Percentiles rank a stretch among this genome's conserved stretches.
These are phyloP conservation scores for Leishmania braziliensis DNA, from an alignment of 208 protist genomes.

Conservation along the genomic window DNA sequence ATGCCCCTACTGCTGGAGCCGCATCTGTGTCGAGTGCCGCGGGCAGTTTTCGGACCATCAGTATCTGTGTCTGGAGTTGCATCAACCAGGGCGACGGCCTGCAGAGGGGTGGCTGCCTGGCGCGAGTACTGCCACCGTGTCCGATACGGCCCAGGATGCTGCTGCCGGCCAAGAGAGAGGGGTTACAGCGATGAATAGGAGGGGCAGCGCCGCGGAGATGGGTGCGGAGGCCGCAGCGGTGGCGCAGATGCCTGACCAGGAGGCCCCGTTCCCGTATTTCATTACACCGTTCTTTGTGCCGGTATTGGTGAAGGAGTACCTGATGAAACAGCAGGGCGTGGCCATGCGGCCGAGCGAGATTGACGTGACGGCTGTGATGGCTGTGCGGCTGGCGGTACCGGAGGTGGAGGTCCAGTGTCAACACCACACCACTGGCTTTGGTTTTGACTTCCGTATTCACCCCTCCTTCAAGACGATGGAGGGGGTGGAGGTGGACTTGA, in stretches of 20 bases:
- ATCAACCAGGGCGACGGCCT: constrained; percentile 9
- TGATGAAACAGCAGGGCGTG: constrained; percentile 17
- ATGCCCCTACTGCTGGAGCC: constrained; percentile 47
- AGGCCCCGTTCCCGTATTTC: constrained; percentile 33
- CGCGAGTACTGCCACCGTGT: not conserved
- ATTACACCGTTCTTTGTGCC: constrained; percentile 22
- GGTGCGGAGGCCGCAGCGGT: not conserved
- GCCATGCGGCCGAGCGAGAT: constrained; percentile 30
- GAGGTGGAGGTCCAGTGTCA: constrained; percentile 34
- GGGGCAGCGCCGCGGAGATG: not conserved
- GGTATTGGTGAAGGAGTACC: constrained; percentile 24
- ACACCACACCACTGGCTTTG: constrained; percentile 40
- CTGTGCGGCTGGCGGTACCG: constrained; percentile 29
- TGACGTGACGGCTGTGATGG: constrained; percentile 14
- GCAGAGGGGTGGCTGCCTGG: constrained; percentile 9
- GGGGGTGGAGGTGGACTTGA: constrained; percentile 14
- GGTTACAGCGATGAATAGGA: too few relatives aligned
- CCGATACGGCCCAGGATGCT: not conserved
- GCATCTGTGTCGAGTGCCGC: constrained; percentile 41
- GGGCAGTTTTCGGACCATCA: constrained; percentile 50
- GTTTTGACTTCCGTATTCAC: constrained; percentile 35
- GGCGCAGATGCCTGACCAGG: not conserved
- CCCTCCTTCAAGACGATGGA: constrained; percentile 20
- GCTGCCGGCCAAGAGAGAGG: not conserved
- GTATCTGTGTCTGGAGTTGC: constrained; percentile 37